phyloP scores from a whole-genome alignment of 768 basidiomycete species.

The Gautieria morchelliformis region DNA sequence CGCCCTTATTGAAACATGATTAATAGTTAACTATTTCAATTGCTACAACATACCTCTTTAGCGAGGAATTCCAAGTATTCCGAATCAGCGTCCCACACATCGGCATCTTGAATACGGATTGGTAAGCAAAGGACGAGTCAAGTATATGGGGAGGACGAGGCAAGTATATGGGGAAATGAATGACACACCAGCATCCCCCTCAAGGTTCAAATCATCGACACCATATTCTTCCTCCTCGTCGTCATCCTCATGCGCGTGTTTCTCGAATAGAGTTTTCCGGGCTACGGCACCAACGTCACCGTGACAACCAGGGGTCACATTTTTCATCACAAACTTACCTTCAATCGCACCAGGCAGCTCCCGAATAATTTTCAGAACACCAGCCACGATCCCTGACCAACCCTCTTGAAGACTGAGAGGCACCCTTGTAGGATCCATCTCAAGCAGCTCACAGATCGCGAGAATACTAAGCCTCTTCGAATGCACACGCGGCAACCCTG shows the following conservation, averaged over 20 bases:
- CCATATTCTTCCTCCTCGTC: constrained; percentile 36
- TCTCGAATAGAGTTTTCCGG: constrained; percentile 51
- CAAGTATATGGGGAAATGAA: neutral
- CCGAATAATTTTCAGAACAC: constrained; percentile 65
- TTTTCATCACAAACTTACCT: constrained; percentile 32
- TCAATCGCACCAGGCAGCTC: constrained; percentile 68
- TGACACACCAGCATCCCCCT: constrained; percentile 52
- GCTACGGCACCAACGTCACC: constrained; percentile 25
- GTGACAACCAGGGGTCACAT: neutral
- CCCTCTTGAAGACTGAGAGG: constrained; percentile 55
- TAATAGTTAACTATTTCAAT: neutral
- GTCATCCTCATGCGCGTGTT: constrained; percentile 28
- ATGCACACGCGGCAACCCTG: constrained; percentile 68
- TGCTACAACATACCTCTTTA: constrained; percentile 46
- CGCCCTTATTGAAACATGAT: constrained; percentile 37
- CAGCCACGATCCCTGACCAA: constrained; percentile 69
- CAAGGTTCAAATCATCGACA: constrained; percentile 50
- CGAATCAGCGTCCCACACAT: constrained; percentile 87
- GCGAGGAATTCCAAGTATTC: constrained; percentile 83
- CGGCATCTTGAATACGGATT: constrained; percentile 35
- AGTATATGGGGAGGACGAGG: neutral
- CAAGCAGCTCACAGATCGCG: constrained; percentile 67
- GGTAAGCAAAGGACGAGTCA: neutral
- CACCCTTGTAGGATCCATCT: constrained; percentile 48
- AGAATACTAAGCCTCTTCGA: constrained; percentile 81